These are phyloP conservation scores for Cymodocea nodosa DNA, from an alignment of 116 monocot species.

Conservation along the genomic window DNA sequence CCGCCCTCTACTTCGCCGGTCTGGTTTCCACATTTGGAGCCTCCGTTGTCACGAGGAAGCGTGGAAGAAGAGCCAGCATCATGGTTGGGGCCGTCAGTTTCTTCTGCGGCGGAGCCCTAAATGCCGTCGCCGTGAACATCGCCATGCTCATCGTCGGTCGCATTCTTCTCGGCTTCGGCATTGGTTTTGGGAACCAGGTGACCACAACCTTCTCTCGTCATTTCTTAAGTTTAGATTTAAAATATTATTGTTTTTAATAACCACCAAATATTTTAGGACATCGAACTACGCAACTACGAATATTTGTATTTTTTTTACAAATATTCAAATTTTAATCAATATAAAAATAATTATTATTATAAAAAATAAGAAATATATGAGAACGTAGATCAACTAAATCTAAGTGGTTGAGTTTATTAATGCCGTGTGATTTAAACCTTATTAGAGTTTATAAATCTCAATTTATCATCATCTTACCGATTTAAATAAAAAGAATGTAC, in stretches of 20 bases:
- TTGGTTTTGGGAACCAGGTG: constrained; percentile 46
- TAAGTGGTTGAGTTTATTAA: too few species aligned
- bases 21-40: constrained; percentile 15
- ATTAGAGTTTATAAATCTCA: too few species aligned
- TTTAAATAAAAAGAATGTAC: too few species aligned
- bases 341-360: not conserved
- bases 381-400: too few species aligned
- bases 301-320: not conserved
- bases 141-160: constrained; percentile 84
- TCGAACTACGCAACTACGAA: too few species aligned
- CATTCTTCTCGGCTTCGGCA: constrained; percentile 78
- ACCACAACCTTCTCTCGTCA: too few species aligned
- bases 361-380: too few species aligned
- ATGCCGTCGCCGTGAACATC: constrained; percentile 68
- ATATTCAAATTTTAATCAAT: not conserved
- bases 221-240: too few species aligned
- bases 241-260: not conserved
- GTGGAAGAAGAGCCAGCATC: constrained; percentile 11
- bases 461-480: too few species aligned
- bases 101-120: constrained; percentile 76
- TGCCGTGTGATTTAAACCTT: too few species aligned
- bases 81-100: constrained; percentile 75
- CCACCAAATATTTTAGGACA: too few species aligned
- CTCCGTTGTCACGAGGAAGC: constrained; percentile 3
- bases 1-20: constrained; percentile 15